Percentiles rank a stretch among this genome's conserved stretches.
Evolutionary conservation across 129 eudicot genomes (phyloP).

Genomic region (Flaveria linearis): DNA sequence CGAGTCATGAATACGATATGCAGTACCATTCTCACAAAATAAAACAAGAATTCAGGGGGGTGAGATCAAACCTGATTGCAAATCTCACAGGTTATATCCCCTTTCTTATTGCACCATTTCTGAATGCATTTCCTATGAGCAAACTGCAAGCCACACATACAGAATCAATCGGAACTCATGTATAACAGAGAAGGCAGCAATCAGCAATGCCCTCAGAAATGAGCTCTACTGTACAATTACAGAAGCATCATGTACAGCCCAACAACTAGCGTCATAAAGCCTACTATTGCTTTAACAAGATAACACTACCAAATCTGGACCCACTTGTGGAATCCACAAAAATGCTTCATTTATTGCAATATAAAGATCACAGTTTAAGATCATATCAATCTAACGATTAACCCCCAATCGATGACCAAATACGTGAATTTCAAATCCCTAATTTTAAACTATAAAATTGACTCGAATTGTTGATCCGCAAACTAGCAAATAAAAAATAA

Average conservation of each 20-base stretch:
- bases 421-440: conserved; percentile 17
- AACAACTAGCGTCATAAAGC: too few species aligned
- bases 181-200: neutral
- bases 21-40: neutral
- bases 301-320: conserved; percentile 26
- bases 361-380: conserved; percentile 9
- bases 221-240: conserved; percentile 25
- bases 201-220: conserved; percentile 23
- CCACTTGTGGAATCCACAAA: conserved; percentile 23
- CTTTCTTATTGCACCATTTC: conserved; percentile 87
- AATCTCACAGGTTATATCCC: conserved; percentile 82
- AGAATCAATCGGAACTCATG: neutral
- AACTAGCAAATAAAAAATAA: too few species aligned
- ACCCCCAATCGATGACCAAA: neutral
- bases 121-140: conserved; percentile 93
- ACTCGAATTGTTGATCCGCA: too few species aligned
- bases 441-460: conserved; percentile 4
- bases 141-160: conserved; percentile 44
- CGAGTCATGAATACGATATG: neutral
- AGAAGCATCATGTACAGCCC: neutral
- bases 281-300: conserved; percentile 16
- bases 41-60: neutral
- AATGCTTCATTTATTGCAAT: neutral
- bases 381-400: neutral
- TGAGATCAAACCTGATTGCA: conserved; percentile 62